Evolutionary conservation across 2,329 filamentous ascomycete genomes (phyloP).

Genomic region (Claviceps monticola): DNA sequence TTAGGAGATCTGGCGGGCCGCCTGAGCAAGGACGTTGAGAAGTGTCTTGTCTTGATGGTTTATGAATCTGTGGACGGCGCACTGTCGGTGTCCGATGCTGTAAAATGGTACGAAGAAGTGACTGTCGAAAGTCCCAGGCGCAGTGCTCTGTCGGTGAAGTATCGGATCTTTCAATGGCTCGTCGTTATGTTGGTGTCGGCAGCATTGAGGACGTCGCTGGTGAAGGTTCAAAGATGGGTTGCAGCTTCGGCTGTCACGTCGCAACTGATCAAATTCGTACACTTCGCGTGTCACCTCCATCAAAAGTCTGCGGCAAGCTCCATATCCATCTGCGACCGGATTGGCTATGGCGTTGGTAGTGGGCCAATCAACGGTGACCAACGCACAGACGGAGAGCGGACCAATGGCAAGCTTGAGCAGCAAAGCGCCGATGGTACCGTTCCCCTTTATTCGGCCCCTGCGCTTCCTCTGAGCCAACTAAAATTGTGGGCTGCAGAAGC

Average conservation of each 20-base stretch:
- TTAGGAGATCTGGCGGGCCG: not conserved
- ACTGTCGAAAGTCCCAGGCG: too few relatives aligned
- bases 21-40: not conserved
- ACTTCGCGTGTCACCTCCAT: conserved; percentile 4
- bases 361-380: conserved; percentile 16
- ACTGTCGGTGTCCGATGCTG: not conserved
- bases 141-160: not conserved
- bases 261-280: conserved; percentile 9
- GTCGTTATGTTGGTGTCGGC: not conserved
- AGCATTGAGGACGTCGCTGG: not conserved
- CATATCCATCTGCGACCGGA: conserved; percentile 5
- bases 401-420: conserved; percentile 18
- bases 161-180: not conserved
- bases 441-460: conserved; percentile 31
- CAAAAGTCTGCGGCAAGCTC: conserved; percentile 19
- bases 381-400: conserved; percentile 14
- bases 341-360: not conserved
- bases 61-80: not conserved
- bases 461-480: conserved; percentile 22
- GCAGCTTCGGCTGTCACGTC: not conserved
- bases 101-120: not conserved
- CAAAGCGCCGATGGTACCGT: conserved; percentile 17
- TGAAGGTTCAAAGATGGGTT: not conserved
- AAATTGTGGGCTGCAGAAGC: conserved; percentile 35
- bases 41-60: not conserved